A percentile compares a stretch with the other conserved stretches of the same genome.
Conservation (phyloP, 116 monocot genomes). For the Iris pallida region DNA sequence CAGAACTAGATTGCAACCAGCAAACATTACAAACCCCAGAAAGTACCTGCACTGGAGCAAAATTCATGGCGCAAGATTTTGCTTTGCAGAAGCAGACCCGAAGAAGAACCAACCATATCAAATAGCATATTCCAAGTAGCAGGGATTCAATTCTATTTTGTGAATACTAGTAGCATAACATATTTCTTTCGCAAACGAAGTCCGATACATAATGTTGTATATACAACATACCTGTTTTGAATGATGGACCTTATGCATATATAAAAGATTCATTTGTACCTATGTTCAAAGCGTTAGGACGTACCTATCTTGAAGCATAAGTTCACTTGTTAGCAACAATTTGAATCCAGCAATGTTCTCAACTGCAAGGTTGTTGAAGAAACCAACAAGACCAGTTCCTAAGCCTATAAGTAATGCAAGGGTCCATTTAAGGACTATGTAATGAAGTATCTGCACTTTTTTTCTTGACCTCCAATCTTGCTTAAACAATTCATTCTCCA, state of each 20-base stretch:
- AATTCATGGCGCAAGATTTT: background rate
- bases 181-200: too few relatives aligned
- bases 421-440: conserved; percentile 62
- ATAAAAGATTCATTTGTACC: too few relatives aligned
- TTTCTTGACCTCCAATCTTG: conserved; percentile 81
- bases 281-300: background rate
- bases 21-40: conserved; percentile 44
- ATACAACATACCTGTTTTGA: too few relatives aligned
- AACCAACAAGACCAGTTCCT: conserved; percentile 53
- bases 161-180: too few relatives aligned
- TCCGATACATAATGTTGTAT: too few relatives aligned
- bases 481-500: conserved; percentile 74
- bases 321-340: conserved; percentile 56
- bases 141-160: too few relatives aligned
- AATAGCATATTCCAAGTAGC: too few relatives aligned
- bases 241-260: too few relatives aligned
- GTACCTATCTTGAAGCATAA: conserved; percentile 58
- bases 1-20: conserved; percentile 60
- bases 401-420: conserved; percentile 66
- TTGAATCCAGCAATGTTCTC: conserved; percentile 86
- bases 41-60: conserved; percentile 50
- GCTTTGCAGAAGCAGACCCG: background rate
- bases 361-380: conserved; percentile 76
- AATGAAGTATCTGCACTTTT: conserved; percentile 67
- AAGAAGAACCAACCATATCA: too few relatives aligned